Conservation (phyloP, 2,329 filamentous ascomycete genomes). For the Alternaria consortialis region DNA sequence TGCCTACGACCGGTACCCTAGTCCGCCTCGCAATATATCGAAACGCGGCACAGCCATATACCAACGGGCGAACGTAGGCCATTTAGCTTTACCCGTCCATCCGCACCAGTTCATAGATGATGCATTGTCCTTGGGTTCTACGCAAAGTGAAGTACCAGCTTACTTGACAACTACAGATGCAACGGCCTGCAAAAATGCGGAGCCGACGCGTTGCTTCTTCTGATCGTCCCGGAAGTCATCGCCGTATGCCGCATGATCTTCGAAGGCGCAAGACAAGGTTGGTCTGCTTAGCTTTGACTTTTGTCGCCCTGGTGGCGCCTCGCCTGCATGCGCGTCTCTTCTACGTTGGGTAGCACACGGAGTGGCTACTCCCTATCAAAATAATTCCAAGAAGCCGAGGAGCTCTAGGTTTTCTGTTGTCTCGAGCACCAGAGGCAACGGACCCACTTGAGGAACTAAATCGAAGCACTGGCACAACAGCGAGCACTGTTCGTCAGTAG, state of each 20-base stretch:
- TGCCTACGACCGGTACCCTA: constrained; percentile 6
- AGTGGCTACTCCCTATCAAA: background rate
- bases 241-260: constrained; percentile 2
- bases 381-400: background rate
- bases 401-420: constrained; percentile 7
- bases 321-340: constrained; percentile 1
- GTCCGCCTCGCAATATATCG: constrained; percentile 10
- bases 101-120: background rate
- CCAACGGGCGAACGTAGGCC: constrained; percentile 9
- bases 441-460: constrained; percentile 9
- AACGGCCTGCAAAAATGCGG: constrained; percentile 7
- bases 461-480: constrained; percentile 12
- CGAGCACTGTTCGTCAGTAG: constrained; percentile 12
- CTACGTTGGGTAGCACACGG: constrained; percentile 3
- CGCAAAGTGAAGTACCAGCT: constrained; percentile 2
- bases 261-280: constrained; percentile 7
- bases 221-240: constrained; percentile 8
- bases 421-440: constrained; percentile 1
- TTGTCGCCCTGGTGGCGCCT: constrained; percentile 5
- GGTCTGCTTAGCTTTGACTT: constrained; percentile 6
- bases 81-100: background rate
- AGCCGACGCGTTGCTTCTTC: constrained; percentile 11
- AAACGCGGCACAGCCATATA: constrained; percentile 11
- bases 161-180: constrained; percentile 2
- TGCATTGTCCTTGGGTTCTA: constrained; percentile 5